Evolutionary conservation across 2,329 filamentous ascomycete species (phyloP).

Genomic region (Fusarium coicis): DNA sequence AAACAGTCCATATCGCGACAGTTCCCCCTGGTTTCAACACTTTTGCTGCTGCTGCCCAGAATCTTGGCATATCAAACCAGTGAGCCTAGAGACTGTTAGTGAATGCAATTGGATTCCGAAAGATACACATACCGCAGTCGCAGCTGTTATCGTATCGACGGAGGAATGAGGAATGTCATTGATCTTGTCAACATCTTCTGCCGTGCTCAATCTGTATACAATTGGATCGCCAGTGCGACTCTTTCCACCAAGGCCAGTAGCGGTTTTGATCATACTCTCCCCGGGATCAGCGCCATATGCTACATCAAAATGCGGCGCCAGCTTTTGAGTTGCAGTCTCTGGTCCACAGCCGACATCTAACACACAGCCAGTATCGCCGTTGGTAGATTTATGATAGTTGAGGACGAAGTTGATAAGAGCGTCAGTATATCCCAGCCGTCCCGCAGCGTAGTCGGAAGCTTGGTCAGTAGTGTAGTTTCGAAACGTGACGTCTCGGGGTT

Average conservation of each 20-base stretch:
- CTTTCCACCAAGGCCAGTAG: neutral
- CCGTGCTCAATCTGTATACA: neutral
- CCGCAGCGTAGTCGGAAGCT: neutral
- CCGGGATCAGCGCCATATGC: conserved; percentile 11
- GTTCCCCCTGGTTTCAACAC: conserved; percentile 7
- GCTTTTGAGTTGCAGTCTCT: neutral
- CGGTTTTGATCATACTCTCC: neutral
- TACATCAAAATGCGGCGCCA: neutral
- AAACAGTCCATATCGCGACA: conserved; percentile 3
- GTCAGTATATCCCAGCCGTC: neutral
- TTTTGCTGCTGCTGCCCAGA: conserved; percentile 3
- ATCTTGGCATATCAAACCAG: conserved; percentile 17
- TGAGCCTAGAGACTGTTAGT: neutral
- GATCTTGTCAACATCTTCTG: conserved; percentile 1
- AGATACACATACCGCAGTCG: neutral
- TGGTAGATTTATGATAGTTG: neutral
- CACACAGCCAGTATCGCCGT: neutral
- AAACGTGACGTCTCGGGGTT: neutral
- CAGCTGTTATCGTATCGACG: conserved; percentile 10
- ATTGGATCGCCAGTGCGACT: neutral
- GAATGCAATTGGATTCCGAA: fast-evolving
- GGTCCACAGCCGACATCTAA: conserved; percentile 15
- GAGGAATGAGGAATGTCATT: neutral
- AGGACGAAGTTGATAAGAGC: neutral
- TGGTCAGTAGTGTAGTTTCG: conserved; percentile 5